Conservation (phyloP, 1,284 basidiomycete species). For the Trichosporon coremiiforme region DNA sequence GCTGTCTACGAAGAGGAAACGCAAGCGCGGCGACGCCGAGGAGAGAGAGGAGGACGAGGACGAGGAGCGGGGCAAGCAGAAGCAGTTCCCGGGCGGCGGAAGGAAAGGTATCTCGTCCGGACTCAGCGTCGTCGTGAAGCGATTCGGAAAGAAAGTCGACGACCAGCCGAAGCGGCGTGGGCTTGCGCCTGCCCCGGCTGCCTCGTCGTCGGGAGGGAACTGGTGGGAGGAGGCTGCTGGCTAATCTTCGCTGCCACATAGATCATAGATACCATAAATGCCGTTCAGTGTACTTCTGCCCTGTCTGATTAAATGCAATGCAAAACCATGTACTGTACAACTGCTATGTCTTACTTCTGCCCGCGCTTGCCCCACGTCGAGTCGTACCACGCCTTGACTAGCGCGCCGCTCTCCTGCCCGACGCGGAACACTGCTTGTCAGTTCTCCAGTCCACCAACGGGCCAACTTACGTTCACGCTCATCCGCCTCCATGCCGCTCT, state of each 20-base stretch:
- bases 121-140: conserved; percentile 64
- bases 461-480: conserved; percentile 75
- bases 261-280: conserved; percentile 1
- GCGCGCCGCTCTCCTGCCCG: conserved; percentile 75
- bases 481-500: conserved; percentile 82
- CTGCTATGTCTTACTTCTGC: neutral
- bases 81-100: conserved; percentile 62
- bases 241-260: neutral
- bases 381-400: conserved; percentile 81
- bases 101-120: conserved; percentile 72
- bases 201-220: conserved; percentile 22
- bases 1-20: conserved; percentile 39
- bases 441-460: neutral
- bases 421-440: conserved; percentile 69
- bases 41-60: conserved; percentile 41
- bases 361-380: conserved; percentile 32
- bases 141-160: conserved; percentile 44
- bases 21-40: conserved; percentile 44
- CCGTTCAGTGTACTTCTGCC: conserved; percentile 4
- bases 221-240: conserved; percentile 32
- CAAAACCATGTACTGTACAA: conserved; percentile 17
- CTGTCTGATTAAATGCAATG: conserved; percentile 11
- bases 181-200: conserved; percentile 21
- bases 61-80: conserved; percentile 36
- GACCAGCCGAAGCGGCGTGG: conserved; percentile 30